Evolutionary conservation across 805 yeast genomes (phyloP).

Genomic region (Deakozyma indianensis): DNA sequence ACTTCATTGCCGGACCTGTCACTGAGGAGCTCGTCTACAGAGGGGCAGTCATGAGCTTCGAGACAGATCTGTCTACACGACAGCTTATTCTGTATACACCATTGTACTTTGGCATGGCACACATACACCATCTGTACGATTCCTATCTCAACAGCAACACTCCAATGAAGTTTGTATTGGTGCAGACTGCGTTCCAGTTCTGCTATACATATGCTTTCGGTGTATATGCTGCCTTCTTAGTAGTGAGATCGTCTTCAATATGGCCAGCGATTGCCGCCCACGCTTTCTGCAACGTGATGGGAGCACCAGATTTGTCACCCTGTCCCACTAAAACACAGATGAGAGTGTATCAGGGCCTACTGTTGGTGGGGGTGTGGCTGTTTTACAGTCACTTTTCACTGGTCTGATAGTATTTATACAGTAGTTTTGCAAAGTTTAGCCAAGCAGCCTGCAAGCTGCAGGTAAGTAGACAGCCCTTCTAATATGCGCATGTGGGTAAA

Average conservation of each 20-base stretch:
- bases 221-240: conserved; percentile 40
- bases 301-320: conserved; percentile 34
- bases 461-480: conserved; percentile 81
- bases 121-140: conserved; percentile 54
- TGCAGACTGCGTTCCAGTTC: conserved; percentile 35
- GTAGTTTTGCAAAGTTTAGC: conserved; percentile 30
- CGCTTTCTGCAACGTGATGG: conserved; percentile 49
- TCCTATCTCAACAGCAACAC: conserved; percentile 14
- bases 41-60: conserved; percentile 5
- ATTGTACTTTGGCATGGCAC: conserved; percentile 57
- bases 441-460: conserved; percentile 75
- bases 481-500: conserved; percentile 81
- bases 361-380: not conserved
- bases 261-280: conserved; percentile 49
- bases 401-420: not conserved
- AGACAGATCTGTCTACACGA: not conserved
- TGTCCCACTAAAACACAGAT: not conserved
- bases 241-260: conserved; percentile 33
- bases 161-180: conserved; percentile 18
- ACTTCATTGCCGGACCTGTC: conserved; percentile 51
- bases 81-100: conserved; percentile 32
- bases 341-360: not conserved
- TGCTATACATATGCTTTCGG: conserved; percentile 58
- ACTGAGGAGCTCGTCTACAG: conserved; percentile 64
- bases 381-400: not conserved